phyloP scores from a whole-genome alignment of 352 stramenopile genomes.

The Phytophthora colocasiae region DNA sequence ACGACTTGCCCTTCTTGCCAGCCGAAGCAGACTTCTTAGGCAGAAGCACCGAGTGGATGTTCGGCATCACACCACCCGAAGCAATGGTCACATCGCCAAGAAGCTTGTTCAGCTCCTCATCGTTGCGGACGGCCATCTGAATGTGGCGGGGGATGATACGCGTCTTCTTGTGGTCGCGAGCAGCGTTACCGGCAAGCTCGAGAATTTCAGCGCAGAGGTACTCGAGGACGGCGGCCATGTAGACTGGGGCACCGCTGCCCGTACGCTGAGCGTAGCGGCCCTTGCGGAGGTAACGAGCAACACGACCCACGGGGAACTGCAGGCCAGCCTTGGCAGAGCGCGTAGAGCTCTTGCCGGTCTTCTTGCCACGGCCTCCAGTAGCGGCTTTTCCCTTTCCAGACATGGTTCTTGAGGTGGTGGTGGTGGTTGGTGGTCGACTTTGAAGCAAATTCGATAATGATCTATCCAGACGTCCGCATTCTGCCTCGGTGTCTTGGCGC shows the following conservation, averaged over 20 bases:
- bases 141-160: conserved; percentile 97
- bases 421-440: conserved; percentile 49
- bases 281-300: conserved; percentile 94
- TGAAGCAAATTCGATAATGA: conserved; percentile 53
- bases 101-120: conserved; percentile 97
- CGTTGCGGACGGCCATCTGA: conserved; percentile 93
- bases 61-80: conserved; percentile 95
- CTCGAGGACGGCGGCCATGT: conserved; percentile 95
- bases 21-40: conserved; percentile 82
- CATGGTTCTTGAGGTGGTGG: conserved; percentile 51
- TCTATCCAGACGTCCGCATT: background rate
- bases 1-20: conserved; percentile 62
- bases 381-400: conserved; percentile 82
- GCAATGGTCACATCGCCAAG: conserved; percentile 95
- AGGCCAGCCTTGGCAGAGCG: conserved; percentile 93
- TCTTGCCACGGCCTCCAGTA: conserved; percentile 79
- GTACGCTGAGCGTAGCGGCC: conserved; percentile 93
- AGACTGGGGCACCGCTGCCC: conserved; percentile 93
- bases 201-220: conserved; percentile 96
- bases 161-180: conserved; percentile 97
- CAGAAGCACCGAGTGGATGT: conserved; percentile 94
- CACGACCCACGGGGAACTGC: conserved; percentile 96
- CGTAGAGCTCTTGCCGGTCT: conserved; percentile 62
- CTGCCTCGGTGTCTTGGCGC: background rate
- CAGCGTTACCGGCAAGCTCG: conserved; percentile 95